Percentiles rank a stretch among this genome's conserved stretches.
These are phyloP conservation scores for Diaporthe ampelina DNA, from an alignment of 2,329 filamentous ascomycete genomes.

Conservation along the genomic window DNA sequence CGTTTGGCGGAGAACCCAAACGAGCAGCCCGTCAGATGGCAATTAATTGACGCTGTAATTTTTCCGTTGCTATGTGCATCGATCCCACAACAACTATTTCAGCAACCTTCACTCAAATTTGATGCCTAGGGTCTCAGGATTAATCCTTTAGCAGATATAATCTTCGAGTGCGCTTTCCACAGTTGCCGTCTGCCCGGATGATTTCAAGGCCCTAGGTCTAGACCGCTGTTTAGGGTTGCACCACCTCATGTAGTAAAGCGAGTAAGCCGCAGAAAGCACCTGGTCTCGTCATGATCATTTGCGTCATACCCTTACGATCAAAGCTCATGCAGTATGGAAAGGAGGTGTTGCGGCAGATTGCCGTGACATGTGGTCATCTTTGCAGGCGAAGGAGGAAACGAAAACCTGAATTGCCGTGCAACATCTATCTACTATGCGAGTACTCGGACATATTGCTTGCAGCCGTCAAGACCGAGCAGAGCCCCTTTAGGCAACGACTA, in stretches of 20 bases:
- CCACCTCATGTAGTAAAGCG: not conserved
- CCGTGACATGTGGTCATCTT: not conserved
- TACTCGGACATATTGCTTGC: not conserved
- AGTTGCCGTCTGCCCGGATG: not conserved
- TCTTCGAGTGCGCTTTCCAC: not conserved
- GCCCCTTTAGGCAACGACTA: not conserved
- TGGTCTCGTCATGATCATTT: not conserved
- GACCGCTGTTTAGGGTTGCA: not conserved
- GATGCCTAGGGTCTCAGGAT: not conserved
- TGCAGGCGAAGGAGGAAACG: not conserved
- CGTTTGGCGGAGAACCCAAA: not conserved
- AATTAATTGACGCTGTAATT: not conserved
- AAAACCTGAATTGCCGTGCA: slow-evolving; percentile 22
- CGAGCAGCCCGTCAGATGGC: too few relatives aligned
- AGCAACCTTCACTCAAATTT: not conserved
- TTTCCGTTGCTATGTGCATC: not conserved
- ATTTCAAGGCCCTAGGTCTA: not conserved
- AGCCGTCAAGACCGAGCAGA: not conserved
- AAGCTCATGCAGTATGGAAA: not conserved
- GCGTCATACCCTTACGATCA: too few relatives aligned
- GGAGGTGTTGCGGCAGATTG: not conserved
- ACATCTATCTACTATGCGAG: not conserved
- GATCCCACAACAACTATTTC: not conserved
- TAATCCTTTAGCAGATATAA: not conserved
- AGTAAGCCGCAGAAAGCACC: not conserved